A percentile compares a stretch with the other conserved stretches of the same genome.
Conservation (phyloP, 2,329 filamentous ascomycete genomes). For the Dryadomyces sulphureus region DNA sequence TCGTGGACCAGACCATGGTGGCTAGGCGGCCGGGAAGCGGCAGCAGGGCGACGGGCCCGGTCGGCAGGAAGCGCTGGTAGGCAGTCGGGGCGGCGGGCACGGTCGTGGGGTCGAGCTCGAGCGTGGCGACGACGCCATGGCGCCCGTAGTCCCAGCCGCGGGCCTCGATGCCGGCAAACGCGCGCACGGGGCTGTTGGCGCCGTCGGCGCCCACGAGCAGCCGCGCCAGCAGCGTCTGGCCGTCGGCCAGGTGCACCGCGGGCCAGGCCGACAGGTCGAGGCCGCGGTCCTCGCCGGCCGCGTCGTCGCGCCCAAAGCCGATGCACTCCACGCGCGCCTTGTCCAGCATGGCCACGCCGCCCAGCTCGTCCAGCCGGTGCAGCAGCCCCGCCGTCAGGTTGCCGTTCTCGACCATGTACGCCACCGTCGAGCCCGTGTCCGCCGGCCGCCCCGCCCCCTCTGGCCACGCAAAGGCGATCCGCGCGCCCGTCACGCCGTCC, state of each 20-base stretch:
- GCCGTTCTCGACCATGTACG: constrained; percentile 92
- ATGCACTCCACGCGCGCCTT: constrained; percentile 70
- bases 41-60: constrained; percentile 80
- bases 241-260: constrained; percentile 57
- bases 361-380: constrained; percentile 53
- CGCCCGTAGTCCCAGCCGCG: constrained; percentile 88
- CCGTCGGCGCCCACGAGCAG: constrained; percentile 88
- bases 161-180: constrained; percentile 74
- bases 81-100: constrained; percentile 48
- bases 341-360: constrained; percentile 57
- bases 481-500: constrained; percentile 80
- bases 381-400: constrained; percentile 75
- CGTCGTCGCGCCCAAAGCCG: constrained; percentile 37
- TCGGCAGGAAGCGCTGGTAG: constrained; percentile 89
- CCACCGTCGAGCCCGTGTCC: constrained; percentile 46
- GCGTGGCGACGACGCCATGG: constrained; percentile 81
- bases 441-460: constrained; percentile 23
- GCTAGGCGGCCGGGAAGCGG: constrained; percentile 73
- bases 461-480: constrained; percentile 76
- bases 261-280: constrained; percentile 80
- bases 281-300: neutral
- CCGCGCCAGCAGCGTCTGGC: constrained; percentile 57
- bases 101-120: constrained; percentile 46
- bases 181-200: constrained; percentile 81
- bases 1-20: constrained; percentile 91